Conservation (phyloP, 2,329 filamentous ascomycete genomes). For the Colletotrichum paranaense region DNA sequence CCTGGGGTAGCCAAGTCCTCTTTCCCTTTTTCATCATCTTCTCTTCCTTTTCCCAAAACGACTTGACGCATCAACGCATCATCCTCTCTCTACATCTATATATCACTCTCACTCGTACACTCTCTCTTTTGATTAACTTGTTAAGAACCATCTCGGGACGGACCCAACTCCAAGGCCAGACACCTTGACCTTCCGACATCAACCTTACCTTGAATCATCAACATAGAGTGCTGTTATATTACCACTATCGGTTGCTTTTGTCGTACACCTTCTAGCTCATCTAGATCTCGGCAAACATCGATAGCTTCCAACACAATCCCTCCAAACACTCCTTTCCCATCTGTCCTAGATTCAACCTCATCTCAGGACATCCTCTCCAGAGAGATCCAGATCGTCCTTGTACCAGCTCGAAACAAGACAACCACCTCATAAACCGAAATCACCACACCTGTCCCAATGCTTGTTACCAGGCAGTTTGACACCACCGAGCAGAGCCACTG, state of each 20-base stretch:
- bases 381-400: conserved; percentile 13
- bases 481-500: conserved; percentile 66
- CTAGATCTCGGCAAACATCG: background rate
- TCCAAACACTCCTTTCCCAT: conserved; percentile 7
- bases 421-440: conserved; percentile 15
- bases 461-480: conserved; percentile 65
- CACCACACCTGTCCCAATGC: conserved; percentile 57
- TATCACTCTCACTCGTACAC: background rate
- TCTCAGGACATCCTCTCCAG: conserved; percentile 20
- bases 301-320: background rate
- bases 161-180: conserved; percentile 16
- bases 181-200: conserved; percentile 22
- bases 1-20: conserved; percentile 39
- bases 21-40: conserved; percentile 37
- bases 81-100: conserved; percentile 7
- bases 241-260: background rate
- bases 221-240: conserved; percentile 2
- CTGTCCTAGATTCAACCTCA: background rate
- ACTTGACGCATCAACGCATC: conserved; percentile 28
- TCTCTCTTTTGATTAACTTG: conserved; percentile 23
- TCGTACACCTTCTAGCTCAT: background rate
- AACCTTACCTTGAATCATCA: conserved; percentile 17
- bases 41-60: conserved; percentile 42
- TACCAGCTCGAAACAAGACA: conserved; percentile 23
- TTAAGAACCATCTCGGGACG: conserved; percentile 14